Evolutionary conservation across 495 filamentous ascomycete genomes (phyloP).

Genomic region (Podospora australis): DNA sequence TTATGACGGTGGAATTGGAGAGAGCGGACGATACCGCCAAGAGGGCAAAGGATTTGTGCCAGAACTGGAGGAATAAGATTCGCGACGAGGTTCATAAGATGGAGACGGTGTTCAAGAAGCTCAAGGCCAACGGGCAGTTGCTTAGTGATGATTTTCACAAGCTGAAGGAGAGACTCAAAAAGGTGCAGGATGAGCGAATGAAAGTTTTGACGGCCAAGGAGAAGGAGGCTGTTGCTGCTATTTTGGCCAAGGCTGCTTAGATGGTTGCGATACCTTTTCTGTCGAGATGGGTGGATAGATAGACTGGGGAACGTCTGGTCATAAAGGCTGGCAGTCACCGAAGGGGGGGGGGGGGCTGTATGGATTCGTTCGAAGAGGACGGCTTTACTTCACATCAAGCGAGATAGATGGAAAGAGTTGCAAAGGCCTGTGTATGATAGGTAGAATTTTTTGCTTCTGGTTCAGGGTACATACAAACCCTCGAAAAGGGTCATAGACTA

Average conservation of each 20-base stretch:
- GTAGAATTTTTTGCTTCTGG: too few relatives aligned
- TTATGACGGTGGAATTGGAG: constrained; percentile 60
- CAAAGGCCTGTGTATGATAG: too few relatives aligned
- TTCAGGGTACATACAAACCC: too few relatives aligned
- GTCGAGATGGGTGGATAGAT: too few relatives aligned
- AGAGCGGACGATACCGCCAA: constrained; percentile 55
- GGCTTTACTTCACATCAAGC: too few relatives aligned
- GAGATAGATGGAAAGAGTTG: too few relatives aligned
- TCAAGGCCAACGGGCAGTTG: constrained; percentile 52
- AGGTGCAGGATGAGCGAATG: constrained; percentile 62
- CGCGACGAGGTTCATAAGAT: constrained; percentile 47
- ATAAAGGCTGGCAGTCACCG: too few relatives aligned
- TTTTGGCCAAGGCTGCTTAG: constrained; percentile 18
- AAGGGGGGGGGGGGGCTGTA: too few relatives aligned
- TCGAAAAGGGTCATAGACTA: too few relatives aligned
- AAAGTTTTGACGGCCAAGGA: constrained; percentile 61
- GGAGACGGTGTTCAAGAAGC: constrained; percentile 58
- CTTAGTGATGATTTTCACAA: constrained; percentile 61
- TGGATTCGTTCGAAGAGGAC: too few relatives aligned
- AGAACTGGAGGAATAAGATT: constrained; percentile 56
- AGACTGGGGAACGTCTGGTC: too few relatives aligned
- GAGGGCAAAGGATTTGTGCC: constrained; percentile 49
- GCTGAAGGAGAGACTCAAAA: constrained; percentile 64
- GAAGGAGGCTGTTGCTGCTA: constrained; percentile 53
- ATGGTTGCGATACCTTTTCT: too few relatives aligned